A percentile compares a stretch with the other conserved stretches of the same genome.
phyloP scores from a whole-genome alignment of 1,284 basidiomycete species.

The Kalmanozyma brasiliensis region DNA sequence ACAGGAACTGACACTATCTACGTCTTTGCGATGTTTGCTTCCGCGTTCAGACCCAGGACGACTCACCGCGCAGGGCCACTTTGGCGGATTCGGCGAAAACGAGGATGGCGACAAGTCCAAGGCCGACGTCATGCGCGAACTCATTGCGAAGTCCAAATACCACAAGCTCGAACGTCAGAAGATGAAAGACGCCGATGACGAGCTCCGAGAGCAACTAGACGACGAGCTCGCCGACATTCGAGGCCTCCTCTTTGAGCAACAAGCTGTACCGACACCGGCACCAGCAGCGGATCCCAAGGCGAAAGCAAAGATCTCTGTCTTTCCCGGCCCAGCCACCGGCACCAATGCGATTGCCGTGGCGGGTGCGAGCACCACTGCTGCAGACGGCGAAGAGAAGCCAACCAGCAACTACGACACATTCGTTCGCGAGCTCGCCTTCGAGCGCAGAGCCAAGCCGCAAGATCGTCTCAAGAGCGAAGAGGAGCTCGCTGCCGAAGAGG shows the following conservation, averaged over 20 bases:
- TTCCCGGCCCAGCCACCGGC: slow-evolving; percentile 34
- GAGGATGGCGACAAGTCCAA: slow-evolving; percentile 73
- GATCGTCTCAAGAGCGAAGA: slow-evolving; percentile 97
- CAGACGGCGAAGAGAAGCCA: slow-evolving; percentile 26
- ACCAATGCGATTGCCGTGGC: slow-evolving; percentile 32
- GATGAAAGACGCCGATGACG: slow-evolving; percentile 85
- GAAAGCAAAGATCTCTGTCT: slow-evolving; percentile 34
- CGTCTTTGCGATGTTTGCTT: neutral
- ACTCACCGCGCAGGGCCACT: slow-evolving; percentile 72
- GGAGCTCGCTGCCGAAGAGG: slow-evolving; percentile 88
- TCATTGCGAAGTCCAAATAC: slow-evolving; percentile 93
- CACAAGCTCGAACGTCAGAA: slow-evolving; percentile 84
- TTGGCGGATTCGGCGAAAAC: slow-evolving; percentile 82
- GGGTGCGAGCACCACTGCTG: slow-evolving; percentile 5
- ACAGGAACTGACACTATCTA: slow-evolving; percentile 15
- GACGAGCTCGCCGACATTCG: slow-evolving; percentile 85
- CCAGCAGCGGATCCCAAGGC: slow-evolving; percentile 24
- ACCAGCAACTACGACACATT: slow-evolving; percentile 80
- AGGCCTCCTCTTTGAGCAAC: slow-evolving; percentile 73
- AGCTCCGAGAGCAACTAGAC: slow-evolving; percentile 87
- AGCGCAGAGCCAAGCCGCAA: slow-evolving; percentile 91
- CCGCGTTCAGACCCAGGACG: slow-evolving; percentile 31
- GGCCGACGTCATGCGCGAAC: slow-evolving; percentile 96
- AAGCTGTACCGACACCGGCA: slow-evolving; percentile 33
- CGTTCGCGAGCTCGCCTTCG: slow-evolving; percentile 91